A percentile compares a stretch with the other conserved stretches of the same genome.
Conservation (phyloP, 331 rosid species). For the Dryas integrifolia region DNA sequence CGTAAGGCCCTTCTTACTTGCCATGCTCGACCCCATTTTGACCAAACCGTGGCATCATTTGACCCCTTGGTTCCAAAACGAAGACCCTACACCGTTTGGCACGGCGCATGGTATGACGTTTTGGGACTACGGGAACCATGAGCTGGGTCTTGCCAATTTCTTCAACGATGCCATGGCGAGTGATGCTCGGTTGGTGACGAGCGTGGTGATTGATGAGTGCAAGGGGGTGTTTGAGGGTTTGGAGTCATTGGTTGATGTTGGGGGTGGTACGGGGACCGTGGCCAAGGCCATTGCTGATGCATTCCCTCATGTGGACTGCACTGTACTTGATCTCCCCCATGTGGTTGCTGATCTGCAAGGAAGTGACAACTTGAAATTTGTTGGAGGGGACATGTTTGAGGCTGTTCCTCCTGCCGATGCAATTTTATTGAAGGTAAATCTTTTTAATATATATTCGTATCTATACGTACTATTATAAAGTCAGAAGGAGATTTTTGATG, state of each 20-base stretch:
- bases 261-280: conserved; percentile 38
- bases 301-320: conserved; percentile 35
- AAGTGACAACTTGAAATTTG: conserved; percentile 21
- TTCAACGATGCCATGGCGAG: conserved; percentile 38
- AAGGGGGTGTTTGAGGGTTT: conserved; percentile 25
- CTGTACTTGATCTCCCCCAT: conserved; percentile 40
- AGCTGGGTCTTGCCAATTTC: background rate
- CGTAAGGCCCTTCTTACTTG: conserved; percentile 2
- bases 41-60: conserved; percentile 26
- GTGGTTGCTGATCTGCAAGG: conserved; percentile 30
- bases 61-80: conserved; percentile 32
- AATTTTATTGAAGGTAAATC: background rate
- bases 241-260: conserved; percentile 39
- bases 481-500: no score
- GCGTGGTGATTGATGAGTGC: conserved; percentile 24
- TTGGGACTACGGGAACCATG: conserved; percentile 25
- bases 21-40: conserved; percentile 13
- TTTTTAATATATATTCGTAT: no score
- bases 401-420: conserved; percentile 36
- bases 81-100: background rate
- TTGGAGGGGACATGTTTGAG: conserved; percentile 50
- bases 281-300: conserved; percentile 32
- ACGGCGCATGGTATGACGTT: background rate
- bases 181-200: conserved; percentile 23
- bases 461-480: no score